Evolutionary conservation across 2,329 filamentous ascomycete species (phyloP).

Genomic region (Fusarium buharicum): DNA sequence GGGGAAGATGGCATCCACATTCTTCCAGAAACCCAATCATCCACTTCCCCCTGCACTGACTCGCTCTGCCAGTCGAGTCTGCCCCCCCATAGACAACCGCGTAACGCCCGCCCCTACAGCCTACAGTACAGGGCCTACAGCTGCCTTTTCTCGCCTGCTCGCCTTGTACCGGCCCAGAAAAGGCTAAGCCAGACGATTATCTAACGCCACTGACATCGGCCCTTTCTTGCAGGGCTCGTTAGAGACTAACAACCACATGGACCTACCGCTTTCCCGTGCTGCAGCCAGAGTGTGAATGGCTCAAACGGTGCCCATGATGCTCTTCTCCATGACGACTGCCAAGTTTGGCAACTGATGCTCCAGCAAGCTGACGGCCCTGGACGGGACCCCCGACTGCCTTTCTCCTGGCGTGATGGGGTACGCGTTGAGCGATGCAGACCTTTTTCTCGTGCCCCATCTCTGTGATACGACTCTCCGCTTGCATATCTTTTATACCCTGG

Average conservation of each 20-base stretch:
- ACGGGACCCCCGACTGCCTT: conserved; percentile 20
- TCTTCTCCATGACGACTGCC: conserved; percentile 46
- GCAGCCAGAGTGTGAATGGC: too few relatives aligned
- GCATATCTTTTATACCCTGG: conserved; percentile 17
- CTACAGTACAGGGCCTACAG: not conserved
- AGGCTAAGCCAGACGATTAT: conserved; percentile 23
- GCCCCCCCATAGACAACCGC: too few relatives aligned
- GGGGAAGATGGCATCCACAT: conserved; percentile 13
- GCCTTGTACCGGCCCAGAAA: conserved; percentile 18
- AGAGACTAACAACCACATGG: conserved; percentile 29
- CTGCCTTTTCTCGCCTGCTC: not conserved
- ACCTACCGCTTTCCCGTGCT: conserved; percentile 6
- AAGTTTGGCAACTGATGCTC: conserved; percentile 36
- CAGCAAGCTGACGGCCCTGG: conserved; percentile 14
- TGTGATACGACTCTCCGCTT: conserved; percentile 29
- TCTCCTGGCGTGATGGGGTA: conserved; percentile 1
- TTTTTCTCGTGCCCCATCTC: conserved; percentile 8
- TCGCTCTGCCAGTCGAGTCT: conserved; percentile 4
- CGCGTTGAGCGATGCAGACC: conserved; percentile 1
- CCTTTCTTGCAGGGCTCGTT: conserved; percentile 37
- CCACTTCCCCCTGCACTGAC: conserved; percentile 18
- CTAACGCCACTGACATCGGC: conserved; percentile 45
- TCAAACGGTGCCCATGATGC: conserved; percentile 7
- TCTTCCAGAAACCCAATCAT: conserved; percentile 34
- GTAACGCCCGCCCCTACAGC: not conserved